These are phyloP conservation scores for Nakazawaea wyomingensis DNA, from an alignment of 805 yeast species.

Conservation along the genomic window DNA sequence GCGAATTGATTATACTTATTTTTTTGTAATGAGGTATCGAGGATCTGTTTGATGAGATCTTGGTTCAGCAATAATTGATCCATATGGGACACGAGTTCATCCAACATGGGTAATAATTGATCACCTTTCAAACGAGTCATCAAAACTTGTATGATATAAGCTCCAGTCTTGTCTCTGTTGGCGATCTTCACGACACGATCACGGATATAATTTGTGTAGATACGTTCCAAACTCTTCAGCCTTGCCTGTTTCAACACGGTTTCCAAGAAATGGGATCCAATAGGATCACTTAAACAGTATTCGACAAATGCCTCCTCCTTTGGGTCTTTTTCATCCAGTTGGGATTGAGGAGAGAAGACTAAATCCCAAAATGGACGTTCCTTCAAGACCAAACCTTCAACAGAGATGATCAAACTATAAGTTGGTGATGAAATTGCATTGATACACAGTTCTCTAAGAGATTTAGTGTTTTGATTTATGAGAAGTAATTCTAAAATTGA, in stretches of 20 bases:
- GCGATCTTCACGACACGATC: constrained; percentile 70
- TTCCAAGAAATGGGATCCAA: constrained; percentile 92
- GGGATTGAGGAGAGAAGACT: constrained; percentile 47
- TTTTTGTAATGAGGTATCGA: constrained; percentile 58
- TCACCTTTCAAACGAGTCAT: constrained; percentile 57
- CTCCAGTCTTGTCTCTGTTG: constrained; percentile 79
- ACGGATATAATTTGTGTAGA: constrained; percentile 67
- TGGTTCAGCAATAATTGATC: constrained; percentile 58
- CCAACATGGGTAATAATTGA: constrained; percentile 51
- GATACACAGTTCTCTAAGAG: constrained; percentile 65
- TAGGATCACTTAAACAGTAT: constrained; percentile 74
- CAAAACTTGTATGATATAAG: constrained; percentile 69
- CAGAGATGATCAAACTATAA: constrained; percentile 66
- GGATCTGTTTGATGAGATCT: constrained; percentile 61
- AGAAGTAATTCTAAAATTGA: constrained; percentile 40
- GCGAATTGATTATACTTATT: constrained; percentile 56
- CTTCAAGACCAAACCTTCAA: constrained; percentile 76
- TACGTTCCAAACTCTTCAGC: constrained; percentile 61
- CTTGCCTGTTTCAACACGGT: constrained; percentile 62
- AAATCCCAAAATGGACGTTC: constrained; percentile 68
- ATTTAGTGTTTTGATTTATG: constrained; percentile 34
- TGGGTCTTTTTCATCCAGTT: constrained; percentile 45
- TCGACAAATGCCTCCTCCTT: constrained; percentile 80
- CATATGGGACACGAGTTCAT: constrained; percentile 62
- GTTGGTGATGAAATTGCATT: constrained; percentile 87